Evolutionary conservation across 306 rosid species (phyloP), one percentile per base, ranked within the genome.

Genomic region (Coriaria nepalensis): DNA sequence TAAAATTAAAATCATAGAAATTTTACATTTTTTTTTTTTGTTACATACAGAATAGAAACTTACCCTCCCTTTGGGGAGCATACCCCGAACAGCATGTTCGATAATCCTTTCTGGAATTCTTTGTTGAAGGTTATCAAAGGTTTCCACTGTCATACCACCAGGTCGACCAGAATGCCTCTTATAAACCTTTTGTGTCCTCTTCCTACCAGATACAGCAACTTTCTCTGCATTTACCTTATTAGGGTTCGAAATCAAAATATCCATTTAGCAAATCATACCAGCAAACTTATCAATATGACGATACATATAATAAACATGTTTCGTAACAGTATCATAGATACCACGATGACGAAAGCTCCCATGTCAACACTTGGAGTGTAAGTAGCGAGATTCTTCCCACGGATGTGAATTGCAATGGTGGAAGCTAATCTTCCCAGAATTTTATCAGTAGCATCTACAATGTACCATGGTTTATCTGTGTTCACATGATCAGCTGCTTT

Each of bases 21-120:
- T 12, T 1, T 34, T n/a, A 0, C 6, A 5, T 5, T 5, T 6
- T 41, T 41, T 41, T 20, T 20, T 20, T 20, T 20, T 1, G 29
- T 20, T 20, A 20, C 29, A n/a, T n/a, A 20, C 29, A 20, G 29
- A 20, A 20, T 20, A 20, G 29, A 20, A 20, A 73, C 98, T 65
- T 68, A 92, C 98, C 94, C 98, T 82, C 55, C 94, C 96, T 62
- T 92, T 92, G 4, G 98, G 98, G 71, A 92, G 98, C 98, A 92
- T 92, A 37, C 98, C 98, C 8, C 94, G 94, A 68, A 92, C 98
- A 60, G 98, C 98, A 56, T 92, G 98, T 57, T 92, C 96, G 20
- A 85, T 52, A 66, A 92, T 85, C 68, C 98, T 77, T 66, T 92
- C 98, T 5, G 98, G 98, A 62, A 92, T 79, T 64, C 98, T 75